phyloP scores from a whole-genome alignment of 2,329 filamentous ascomycete species.

The Dendryphion nanum region DNA sequence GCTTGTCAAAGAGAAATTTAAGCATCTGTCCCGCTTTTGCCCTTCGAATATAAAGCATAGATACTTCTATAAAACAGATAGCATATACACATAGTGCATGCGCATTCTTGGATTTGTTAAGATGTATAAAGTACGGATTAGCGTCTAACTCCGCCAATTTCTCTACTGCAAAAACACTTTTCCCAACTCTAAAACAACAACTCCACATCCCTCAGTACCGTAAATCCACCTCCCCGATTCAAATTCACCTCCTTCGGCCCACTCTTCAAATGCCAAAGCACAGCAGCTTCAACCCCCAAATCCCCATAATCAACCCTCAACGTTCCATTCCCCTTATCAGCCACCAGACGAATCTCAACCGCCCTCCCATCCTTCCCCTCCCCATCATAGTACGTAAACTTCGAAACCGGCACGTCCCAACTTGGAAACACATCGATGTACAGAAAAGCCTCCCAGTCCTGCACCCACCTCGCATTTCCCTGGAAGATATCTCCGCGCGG shows the following conservation, averaged over 20 bases:
- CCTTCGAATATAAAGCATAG: too few species aligned
- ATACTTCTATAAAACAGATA: too few species aligned
- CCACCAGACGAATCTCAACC: conserved; percentile 10
- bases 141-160: too few species aligned
- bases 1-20: too few species aligned
- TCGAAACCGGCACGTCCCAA: conserved; percentile 19
- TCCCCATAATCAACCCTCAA: conserved; percentile 16
- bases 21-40: too few species aligned
- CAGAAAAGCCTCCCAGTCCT: conserved; percentile 29
- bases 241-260: conserved; percentile 7
- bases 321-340: conserved; percentile 6
- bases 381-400: conserved; percentile 25
- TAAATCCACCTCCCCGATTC: conserved; percentile 7
- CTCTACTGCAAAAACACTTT: too few species aligned
- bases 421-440: conserved; percentile 31
- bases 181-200: conserved; percentile 5
- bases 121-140: too few species aligned
- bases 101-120: too few species aligned
- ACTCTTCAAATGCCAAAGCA: conserved; percentile 13
- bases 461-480: conserved; percentile 36
- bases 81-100: too few species aligned
- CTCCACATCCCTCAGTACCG: conserved; percentile 5
- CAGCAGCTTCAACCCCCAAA: conserved; percentile 11
- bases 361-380: conserved; percentile 11
- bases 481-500: conserved; percentile 32